Base-by-base conservation (phyloP, 352 stramenopile species). In the Pythium pyrilobum region DNA sequence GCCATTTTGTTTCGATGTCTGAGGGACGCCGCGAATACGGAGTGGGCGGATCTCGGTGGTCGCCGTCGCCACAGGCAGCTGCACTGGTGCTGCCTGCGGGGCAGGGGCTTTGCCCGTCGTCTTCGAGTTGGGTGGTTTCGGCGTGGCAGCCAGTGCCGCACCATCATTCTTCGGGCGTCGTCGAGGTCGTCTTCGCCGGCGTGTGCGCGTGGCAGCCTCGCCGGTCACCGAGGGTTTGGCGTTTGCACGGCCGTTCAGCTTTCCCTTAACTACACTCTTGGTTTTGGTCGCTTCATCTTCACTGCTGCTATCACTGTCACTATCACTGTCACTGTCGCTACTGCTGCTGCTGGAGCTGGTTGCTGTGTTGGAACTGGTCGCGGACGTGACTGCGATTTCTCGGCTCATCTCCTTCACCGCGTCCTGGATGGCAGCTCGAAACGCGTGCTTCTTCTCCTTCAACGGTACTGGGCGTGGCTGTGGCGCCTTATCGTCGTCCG, bases 1-100 rank as follows among this genome's bases (percentile, higher is more conserved):
- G 2, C 42, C 36, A 24, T 23, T n/a, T 20, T 36, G 44, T 20
- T 46, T 43, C 3, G n/a, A 13, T 16, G 21, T 5, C 7, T 37
- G 37, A 47, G 42, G 61, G 18, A 59, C 39, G 4, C 61, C 61
- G 15, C 61, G 61, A 18, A 69, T 64, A 6, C 54, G 61, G 16
- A 69, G 54, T 21, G 61, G 61, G 15, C 61, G 61, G 27, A 64
- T 62, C 23, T 62, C 52, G n/a, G 41, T 55, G 11, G 52, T 11
- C n/a, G 46, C n/a, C n/a, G n/a, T n/a, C n/a, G n/a, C n/a, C n/a
- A n/a, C n/a, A 23, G 6, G 34, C 16, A 5, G 33, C 20, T 29
- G 1, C 8, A 23, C 21, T 23, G 16, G 11, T 34, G 1, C n/a
- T 28, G 5, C 34, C 16, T 5, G 24, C 33, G 37, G 24, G 2